Evolutionary conservation across 2,329 filamentous ascomycete species (phyloP), one percentile per base, ranked within the genome.

Genomic region (Epichloe sp.): DNA sequence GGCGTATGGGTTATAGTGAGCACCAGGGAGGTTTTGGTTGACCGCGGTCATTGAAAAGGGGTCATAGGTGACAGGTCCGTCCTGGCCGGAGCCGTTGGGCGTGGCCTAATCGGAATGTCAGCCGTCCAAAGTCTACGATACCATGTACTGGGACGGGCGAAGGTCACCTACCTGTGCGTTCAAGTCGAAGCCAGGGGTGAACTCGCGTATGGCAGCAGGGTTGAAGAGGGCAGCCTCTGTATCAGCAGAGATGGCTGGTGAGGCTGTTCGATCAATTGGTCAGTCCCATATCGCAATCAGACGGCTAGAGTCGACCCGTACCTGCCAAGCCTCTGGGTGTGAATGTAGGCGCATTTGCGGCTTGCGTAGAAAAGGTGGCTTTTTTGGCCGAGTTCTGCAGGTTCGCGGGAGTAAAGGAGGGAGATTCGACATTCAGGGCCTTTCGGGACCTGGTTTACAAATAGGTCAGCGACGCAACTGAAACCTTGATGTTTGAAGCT

Each of bases 391-490:
- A 68, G 23, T 76, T 58, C 10, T 55, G 52, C 53, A 69, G 59
- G 53, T 65, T 71, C 14, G 79, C 72, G 5, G 91, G 91, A 0
- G 88, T 96, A 66, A 98, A 98, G 46, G 91, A 88, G 12, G 93
- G 91, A 8, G 93, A 97, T 62, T 97, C 93, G 62, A 95, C 93
- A 67, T 95, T 98, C 58, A 98, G 76, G 31, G 85, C 75, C 67
- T 89, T 93, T 68, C 88, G 88, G 23, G 72, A 63, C 53, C 74
- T 76, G 53, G 53, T 43, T 35, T 23, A n/a, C 41, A 35, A 34
- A 15, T n/a, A 44, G 35, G 41, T 53, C 19, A 51, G 35, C 35
- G 31, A 36, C 23, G 50, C 43, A 50, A 49, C 21, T 23, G 8
- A 10, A 10, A 15, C 34, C 11, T 47, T 37, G 34, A 37, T 37